Evolutionary conservation across 805 yeast genomes (phyloP).

Genomic region (Myxozyma monticola): DNA sequence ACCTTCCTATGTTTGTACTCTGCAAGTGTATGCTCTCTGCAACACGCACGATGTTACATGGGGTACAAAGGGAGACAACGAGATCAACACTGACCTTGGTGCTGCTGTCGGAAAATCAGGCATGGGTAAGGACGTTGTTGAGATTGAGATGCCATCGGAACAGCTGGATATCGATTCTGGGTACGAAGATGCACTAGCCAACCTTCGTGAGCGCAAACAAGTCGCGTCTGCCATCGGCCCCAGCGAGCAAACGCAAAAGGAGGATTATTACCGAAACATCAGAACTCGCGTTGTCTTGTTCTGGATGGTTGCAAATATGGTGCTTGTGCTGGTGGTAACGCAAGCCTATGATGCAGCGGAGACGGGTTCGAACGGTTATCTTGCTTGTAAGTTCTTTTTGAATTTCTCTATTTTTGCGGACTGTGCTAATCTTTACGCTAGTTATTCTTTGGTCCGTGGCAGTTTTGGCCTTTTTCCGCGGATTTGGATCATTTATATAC

Average conservation of each 20-base stretch:
- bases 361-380: conserved; percentile 21
- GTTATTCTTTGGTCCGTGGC: conserved; percentile 93
- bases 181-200: conserved; percentile 61
- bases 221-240: conserved; percentile 39
- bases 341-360: conserved; percentile 26
- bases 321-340: conserved; percentile 72
- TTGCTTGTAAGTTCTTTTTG: conserved; percentile 10
- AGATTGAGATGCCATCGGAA: conserved; percentile 66
- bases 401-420: conserved; percentile 57
- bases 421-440: neutral
- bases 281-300: conserved; percentile 84
- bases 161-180: conserved; percentile 72
- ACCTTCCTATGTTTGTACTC: conserved; percentile 87
- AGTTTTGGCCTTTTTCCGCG: conserved; percentile 81
- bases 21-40: conserved; percentile 93
- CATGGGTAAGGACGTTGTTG: conserved; percentile 54
- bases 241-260: conserved; percentile 55
- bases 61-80: conserved; percentile 91
- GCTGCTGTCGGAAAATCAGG: conserved; percentile 68
- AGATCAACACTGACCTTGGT: conserved; percentile 69
- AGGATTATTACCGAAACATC: conserved; percentile 84
- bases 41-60: conserved; percentile 95
- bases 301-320: conserved; percentile 87
- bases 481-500: conserved; percentile 74
- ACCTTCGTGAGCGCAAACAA: conserved; percentile 41